Percentiles rank a stretch among this genome's conserved stretches.
These are phyloP conservation scores for Fraxinus sp. DNA, from an alignment of 305 asterid genomes.

Conservation along the genomic window DNA sequence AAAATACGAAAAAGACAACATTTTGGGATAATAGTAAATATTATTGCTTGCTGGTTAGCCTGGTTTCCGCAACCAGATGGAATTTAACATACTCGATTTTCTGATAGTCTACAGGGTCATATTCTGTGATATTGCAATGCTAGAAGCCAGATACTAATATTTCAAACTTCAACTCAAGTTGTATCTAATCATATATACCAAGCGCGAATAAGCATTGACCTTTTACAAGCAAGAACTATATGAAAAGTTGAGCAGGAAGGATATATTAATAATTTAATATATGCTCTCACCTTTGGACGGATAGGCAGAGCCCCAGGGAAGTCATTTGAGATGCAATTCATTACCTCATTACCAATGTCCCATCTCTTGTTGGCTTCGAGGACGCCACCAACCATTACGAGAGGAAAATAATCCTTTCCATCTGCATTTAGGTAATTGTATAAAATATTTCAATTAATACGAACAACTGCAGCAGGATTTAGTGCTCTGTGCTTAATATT, in stretches of 20 bases:
- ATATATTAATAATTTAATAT: background rate
- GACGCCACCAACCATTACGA: slow-evolving; percentile 80
- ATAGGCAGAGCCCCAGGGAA: slow-evolving; percentile 66
- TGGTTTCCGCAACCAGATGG: background rate
- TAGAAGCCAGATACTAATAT: background rate
- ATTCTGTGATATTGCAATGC: background rate
- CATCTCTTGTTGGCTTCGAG: slow-evolving; percentile 69
- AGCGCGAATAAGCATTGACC: background rate
- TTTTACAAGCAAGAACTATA: background rate
- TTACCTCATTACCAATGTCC: slow-evolving; percentile 71
- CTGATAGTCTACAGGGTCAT: background rate
- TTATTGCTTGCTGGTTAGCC: background rate
- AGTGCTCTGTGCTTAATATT: background rate
- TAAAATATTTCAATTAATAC: slow-evolving; percentile 16
- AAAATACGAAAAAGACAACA: background rate
- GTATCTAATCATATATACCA: background rate
- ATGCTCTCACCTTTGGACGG: slow-evolving; percentile 54
- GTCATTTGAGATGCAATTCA: slow-evolving; percentile 53
- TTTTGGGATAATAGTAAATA: background rate
- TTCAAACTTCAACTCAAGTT: background rate
- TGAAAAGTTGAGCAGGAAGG: background rate
- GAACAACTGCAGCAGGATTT: background rate
- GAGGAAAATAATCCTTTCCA: slow-evolving; percentile 64
- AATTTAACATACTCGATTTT: background rate
- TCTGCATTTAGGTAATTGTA: slow-evolving; percentile 32